phyloP scores from a whole-genome alignment of 176 grass and related monocot genomes.

The Triticum turgidum region DNA sequence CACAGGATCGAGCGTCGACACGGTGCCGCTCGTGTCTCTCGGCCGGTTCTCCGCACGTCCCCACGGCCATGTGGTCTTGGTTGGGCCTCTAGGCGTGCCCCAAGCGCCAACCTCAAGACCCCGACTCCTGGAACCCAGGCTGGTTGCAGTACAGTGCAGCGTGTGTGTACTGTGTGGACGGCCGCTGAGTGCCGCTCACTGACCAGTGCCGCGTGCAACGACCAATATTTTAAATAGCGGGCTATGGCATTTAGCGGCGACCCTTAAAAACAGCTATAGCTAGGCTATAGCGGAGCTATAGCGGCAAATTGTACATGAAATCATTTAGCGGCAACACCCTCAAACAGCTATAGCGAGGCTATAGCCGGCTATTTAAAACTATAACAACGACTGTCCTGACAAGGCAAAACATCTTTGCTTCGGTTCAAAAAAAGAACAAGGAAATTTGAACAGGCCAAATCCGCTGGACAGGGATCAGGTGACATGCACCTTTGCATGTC shows the following conservation, averaged over 20 bases:
- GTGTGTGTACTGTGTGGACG: background rate
- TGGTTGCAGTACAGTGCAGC: background rate
- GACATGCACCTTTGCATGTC: too few species aligned
- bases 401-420: background rate
- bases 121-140: background rate
- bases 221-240: too few species aligned
- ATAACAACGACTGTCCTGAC: background rate
- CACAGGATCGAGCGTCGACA: background rate
- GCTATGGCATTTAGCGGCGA: too few species aligned
- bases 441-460: too few species aligned
- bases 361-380: too few species aligned
- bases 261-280: too few species aligned
- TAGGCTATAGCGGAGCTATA: too few species aligned
- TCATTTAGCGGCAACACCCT: too few species aligned
- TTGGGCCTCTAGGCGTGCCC: background rate
- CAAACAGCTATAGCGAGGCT: too few species aligned
- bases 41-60: background rate
- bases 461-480: too few species aligned
- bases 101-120: background rate
- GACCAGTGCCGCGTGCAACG: background rate
- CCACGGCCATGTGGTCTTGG: conserved; percentile 17
- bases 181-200: background rate
- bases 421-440: too few species aligned
- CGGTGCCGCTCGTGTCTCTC: background rate
- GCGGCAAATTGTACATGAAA: too few species aligned